Evolutionary conservation across 2,329 filamentous ascomycete species (phyloP), one percentile per base, ranked within the genome.

Genomic region (Claviceps africana): DNA sequence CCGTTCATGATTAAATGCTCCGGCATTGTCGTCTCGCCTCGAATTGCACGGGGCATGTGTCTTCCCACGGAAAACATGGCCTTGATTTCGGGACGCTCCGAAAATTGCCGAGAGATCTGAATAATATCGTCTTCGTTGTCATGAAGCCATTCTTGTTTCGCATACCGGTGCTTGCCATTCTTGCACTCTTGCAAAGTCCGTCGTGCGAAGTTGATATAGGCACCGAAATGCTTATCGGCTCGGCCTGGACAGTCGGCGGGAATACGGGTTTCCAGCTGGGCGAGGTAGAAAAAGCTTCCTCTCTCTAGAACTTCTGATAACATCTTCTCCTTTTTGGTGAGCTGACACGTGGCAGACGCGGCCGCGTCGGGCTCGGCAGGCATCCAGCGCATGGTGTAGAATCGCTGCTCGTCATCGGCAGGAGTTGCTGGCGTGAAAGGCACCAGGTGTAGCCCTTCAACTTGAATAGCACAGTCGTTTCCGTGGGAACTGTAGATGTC

Each of bases 1-100:
- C 64, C 59, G 17, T 70, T 60, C 31, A 63, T 56, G 33, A 58
- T 60, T 49, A 73, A 55, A 46, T 65, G 60, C 51, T 72, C 70
- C 8, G 72, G 60, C 51, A 70, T 64, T 3, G 58, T 66, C 6
- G 54, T 61, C 39, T 65, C 58, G 3, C 64, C 66, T 1, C 61
- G 58, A 11, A 74, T 57, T 1, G 67, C 61, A 15, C 60, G 54
- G 2, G 64, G 56, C 17, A 73, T 55, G 28, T 64, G 59, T 40
- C 68, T 63, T 1, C 69, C 62, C 0, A 66, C 62, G 2, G 56
- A 56, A 7, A 61, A 50, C 0, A 62, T 50, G 3, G 66, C 55
- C 25, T 66, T 61, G 13, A 68, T 50, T 25, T 63, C 51, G n/a
- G 33, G 51, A 19, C 43, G 43, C 1, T 9, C 22, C 7, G 43